A percentile compares a stretch with the other conserved stretches of the same genome.
These are phyloP conservation scores for Ormosia semicastrata DNA, from an alignment of 306 rosid species.

Conservation along the genomic window DNA sequence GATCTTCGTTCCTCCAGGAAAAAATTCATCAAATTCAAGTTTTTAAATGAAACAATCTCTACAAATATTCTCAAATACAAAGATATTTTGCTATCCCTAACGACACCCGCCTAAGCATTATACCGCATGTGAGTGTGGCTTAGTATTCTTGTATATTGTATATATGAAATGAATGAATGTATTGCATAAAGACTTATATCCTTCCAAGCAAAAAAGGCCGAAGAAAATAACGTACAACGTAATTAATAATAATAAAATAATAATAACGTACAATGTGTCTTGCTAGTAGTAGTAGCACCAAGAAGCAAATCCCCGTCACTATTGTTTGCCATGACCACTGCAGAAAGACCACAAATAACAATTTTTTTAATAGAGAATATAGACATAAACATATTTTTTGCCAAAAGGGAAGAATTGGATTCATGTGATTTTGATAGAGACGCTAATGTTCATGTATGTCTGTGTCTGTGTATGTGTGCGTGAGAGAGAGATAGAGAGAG, in stretches of 20 bases:
- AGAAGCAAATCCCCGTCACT: slow-evolving; percentile 68
- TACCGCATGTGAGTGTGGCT: too few species aligned
- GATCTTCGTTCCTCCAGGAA: too few species aligned
- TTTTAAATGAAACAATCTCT: too few species aligned
- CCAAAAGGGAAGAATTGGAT: not conserved
- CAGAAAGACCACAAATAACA: slow-evolving; percentile 22
- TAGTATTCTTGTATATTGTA: too few species aligned
- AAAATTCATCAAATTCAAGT: too few species aligned
- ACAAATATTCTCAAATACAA: too few species aligned
- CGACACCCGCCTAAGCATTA: too few species aligned
- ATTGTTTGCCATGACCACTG: slow-evolving; percentile 99
- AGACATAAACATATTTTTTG: not conserved
- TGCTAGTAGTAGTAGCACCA: slow-evolving; percentile 55
- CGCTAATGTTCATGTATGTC: not conserved
- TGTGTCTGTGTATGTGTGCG: not conserved
- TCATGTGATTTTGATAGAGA: not conserved
- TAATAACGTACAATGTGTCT: slow-evolving; percentile 65
- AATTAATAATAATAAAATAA: not conserved
- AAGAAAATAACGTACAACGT: slow-evolving; percentile 38
- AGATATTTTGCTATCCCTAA: too few species aligned
- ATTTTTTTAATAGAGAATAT: not conserved
- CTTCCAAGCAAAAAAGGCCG: not conserved
- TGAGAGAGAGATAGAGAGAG: not conserved
- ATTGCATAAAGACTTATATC: too few species aligned
- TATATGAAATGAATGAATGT: too few species aligned